Conservation (phyloP, 176 grass and related monocot genomes). For the Chloris gayana region DNA sequence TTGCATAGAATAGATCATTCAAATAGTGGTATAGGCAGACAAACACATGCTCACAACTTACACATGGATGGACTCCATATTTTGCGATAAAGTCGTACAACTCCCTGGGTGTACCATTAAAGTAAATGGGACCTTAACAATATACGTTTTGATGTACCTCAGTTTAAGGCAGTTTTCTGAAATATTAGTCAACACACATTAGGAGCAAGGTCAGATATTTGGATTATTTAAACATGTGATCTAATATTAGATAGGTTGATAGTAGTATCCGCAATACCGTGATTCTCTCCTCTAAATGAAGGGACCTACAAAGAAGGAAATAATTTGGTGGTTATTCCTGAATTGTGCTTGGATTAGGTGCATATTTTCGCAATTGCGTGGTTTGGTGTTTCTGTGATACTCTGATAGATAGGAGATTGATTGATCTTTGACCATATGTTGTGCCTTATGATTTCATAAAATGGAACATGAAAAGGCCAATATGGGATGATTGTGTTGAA, state of each 20-base stretch:
- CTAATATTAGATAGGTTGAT: conserved; percentile 18
- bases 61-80: conserved; percentile 71
- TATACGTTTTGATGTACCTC: conserved; percentile 34
- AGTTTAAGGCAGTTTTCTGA: conserved; percentile 35
- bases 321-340: not conserved
- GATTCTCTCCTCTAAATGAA: not conserved
- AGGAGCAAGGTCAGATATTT: not conserved
- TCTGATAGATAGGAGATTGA: conserved; percentile 11
- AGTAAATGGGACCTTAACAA: conserved; percentile 39
- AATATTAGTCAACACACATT: conserved; percentile 27
- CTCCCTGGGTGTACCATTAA: conserved; percentile 42
- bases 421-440: conserved; percentile 5
- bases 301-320: conserved; percentile 13
- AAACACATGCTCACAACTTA: conserved; percentile 62
- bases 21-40: conserved; percentile 4
- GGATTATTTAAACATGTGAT: conserved; percentile 28
- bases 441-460: conserved; percentile 17
- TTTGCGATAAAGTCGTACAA: conserved; percentile 50
- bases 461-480: conserved; percentile 21
- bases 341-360: too few species aligned
- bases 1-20: conserved; percentile 32
- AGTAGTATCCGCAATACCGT: not conserved
- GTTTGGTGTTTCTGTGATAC: not conserved
- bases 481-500: conserved; percentile 15
- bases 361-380: not conserved